A percentile compares a stretch with the other conserved stretches of the same genome.
These are phyloP conservation scores for Crotalaria pallida DNA, from an alignment of 306 rosid species.

Conservation along the genomic window DNA sequence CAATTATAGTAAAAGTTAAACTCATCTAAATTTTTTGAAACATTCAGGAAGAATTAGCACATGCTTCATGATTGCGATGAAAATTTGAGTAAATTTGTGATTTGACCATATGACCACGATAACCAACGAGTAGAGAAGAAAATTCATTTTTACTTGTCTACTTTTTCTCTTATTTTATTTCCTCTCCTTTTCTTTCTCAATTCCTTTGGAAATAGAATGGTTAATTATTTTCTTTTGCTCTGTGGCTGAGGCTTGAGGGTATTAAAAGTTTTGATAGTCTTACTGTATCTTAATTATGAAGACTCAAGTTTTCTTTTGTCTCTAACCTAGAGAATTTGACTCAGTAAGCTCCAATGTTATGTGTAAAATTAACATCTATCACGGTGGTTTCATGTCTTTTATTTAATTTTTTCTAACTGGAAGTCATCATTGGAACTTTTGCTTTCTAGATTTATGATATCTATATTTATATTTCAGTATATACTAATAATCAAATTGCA, in stretches of 20 bases:
- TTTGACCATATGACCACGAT: background rate
- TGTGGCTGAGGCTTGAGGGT: background rate
- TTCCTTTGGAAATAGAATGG: background rate
- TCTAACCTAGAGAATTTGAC: background rate
- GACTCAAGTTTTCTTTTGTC: background rate
- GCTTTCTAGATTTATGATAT: background rate
- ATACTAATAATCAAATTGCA: slow-evolving; percentile 10
- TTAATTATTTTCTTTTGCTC: background rate
- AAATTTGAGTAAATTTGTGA: background rate
- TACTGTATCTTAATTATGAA: background rate
- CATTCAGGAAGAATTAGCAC: background rate
- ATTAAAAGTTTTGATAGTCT: background rate
- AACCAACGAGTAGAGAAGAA: background rate
- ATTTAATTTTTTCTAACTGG: background rate
- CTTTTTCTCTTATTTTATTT: background rate
- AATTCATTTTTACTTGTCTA: background rate
- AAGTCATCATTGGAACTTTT: background rate
- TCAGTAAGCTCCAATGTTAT: background rate
- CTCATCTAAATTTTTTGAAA: background rate
- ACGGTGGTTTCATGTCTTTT: background rate
- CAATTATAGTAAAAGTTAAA: background rate
- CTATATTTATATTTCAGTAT: background rate
- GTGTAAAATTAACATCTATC: background rate
- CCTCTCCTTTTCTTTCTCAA: background rate
- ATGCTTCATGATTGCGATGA: background rate